phyloP scores from a whole-genome alignment of 2,329 filamentous ascomycete genomes.

The Fusarium drepaniforme region DNA sequence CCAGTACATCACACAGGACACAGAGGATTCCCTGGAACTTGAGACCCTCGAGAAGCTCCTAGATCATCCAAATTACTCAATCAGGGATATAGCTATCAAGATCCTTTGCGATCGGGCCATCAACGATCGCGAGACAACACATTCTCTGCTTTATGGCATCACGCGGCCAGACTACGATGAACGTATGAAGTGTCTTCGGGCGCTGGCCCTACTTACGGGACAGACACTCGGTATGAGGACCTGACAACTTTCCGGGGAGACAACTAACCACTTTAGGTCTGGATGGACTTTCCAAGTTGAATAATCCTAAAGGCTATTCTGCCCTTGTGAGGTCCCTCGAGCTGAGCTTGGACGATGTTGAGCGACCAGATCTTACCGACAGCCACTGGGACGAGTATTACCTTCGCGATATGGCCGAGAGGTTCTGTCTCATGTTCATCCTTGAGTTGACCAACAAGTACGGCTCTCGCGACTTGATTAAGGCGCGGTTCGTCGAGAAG shows the following conservation, averaged over 20 bases:
- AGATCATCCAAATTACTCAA: slow-evolving; percentile 78
- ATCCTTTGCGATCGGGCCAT: slow-evolving; percentile 69
- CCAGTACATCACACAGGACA: slow-evolving; percentile 80
- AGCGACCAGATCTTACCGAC: slow-evolving; percentile 65
- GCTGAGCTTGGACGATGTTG: slow-evolving; percentile 63
- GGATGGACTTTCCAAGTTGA: slow-evolving; percentile 59
- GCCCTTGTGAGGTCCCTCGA: slow-evolving; percentile 73
- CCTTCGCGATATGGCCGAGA: slow-evolving; percentile 71
- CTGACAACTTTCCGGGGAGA: background rate
- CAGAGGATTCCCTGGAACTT: slow-evolving; percentile 77
- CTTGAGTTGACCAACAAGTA: slow-evolving; percentile 70
- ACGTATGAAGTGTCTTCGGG: slow-evolving; percentile 67
- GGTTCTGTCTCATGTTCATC: slow-evolving; percentile 69
- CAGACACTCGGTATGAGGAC: slow-evolving; percentile 49
- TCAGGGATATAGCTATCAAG: slow-evolving; percentile 75
- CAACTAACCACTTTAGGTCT: slow-evolving; percentile 46
- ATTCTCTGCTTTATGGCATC: slow-evolving; percentile 68
- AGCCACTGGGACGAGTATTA: slow-evolving; percentile 72
- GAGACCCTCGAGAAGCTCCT: slow-evolving; percentile 76
- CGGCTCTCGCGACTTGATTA: slow-evolving; percentile 67
- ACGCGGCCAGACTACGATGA: slow-evolving; percentile 70
- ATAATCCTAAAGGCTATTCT: slow-evolving; percentile 63
- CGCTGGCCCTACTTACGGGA: slow-evolving; percentile 66
- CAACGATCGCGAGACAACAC: slow-evolving; percentile 67
- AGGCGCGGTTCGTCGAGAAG: slow-evolving; percentile 75